Percentiles rank a stretch among this genome's conserved stretches.
These are phyloP conservation scores for Avena atlantica DNA, from an alignment of 176 grass and related monocot species.

Conservation along the genomic window DNA sequence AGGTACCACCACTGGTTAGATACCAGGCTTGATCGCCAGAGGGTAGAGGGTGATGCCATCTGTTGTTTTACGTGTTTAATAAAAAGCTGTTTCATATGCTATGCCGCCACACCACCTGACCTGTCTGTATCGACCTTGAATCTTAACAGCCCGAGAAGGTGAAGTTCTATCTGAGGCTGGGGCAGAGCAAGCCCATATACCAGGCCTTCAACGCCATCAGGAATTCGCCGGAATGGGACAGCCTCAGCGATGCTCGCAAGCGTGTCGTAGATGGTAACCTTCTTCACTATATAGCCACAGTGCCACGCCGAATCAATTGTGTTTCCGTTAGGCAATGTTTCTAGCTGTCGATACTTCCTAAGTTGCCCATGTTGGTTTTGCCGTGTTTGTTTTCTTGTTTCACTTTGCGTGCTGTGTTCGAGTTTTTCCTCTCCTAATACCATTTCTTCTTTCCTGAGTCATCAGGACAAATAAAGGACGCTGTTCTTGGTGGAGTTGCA, in stretches of 20 bases:
- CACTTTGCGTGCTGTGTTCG: background rate
- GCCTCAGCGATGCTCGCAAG: conserved; percentile 77
- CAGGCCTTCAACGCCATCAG: conserved; percentile 85
- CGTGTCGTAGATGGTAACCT: conserved; percentile 82
- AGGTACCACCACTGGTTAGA: background rate
- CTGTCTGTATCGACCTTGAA: background rate
- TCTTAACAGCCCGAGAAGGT: conserved; percentile 88
- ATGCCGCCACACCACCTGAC: conserved; percentile 15
- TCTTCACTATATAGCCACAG: background rate
- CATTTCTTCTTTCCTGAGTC: conserved; percentile 6
- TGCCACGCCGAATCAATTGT: background rate
- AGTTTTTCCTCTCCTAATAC: background rate
- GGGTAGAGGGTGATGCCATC: background rate
- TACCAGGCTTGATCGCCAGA: background rate
- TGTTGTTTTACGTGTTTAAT: background rate
- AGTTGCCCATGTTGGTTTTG: background rate
- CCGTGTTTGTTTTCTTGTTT: background rate
- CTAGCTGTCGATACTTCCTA: background rate
- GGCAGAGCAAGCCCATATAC: conserved; percentile 92
- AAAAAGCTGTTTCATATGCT: background rate
- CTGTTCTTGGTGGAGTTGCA: conserved; percentile 87
- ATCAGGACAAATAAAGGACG: conserved; percentile 89
- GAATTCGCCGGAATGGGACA: conserved; percentile 73
- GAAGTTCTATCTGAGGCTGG: conserved; percentile 81
- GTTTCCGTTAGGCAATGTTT: background rate